Evolutionary conservation across 75 land plant species (phyloP), one percentile per base, ranked within the genome.

Genomic region (Picea sitchensis): DNA sequence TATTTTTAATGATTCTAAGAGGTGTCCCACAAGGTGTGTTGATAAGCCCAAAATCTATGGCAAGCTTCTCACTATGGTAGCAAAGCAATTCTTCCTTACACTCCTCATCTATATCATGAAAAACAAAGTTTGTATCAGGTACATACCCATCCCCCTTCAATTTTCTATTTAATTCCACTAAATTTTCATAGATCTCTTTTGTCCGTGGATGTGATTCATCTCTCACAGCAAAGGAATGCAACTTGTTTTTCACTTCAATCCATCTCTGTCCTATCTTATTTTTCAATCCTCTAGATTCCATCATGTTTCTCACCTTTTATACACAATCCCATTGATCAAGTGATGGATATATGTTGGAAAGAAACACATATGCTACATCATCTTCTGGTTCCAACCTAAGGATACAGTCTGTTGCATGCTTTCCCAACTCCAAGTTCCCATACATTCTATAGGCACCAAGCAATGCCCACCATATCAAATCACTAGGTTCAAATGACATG

Each of bases 191-290:
- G 11, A 84, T 83, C 34, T 87, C 86, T 5, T 30, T 44, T 44
- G 73, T 73, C 63, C 15, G 63, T 63, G 69, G 65, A 32, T 81
- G 84, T 2, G 89, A 84, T 32, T 77, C 73, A 82, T 79, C 83
- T 34, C 84, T 85, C 4, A 84, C 81, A 58, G 18, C 73, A 36
- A 87, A 87, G 21, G 51, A 56, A 69, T 71, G 63, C 65, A 87
- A 71, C 58, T 47, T 72, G 54, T 80, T 72, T 32, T 77, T 76
- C 11, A 84, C 65, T 63, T 87, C 84, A 76, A 87, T 79, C 86
- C 84, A 84, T 63, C 84, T 87, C 38, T 79, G 79, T 6, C 89
- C 86, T 60, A 85, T 79, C 17, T 3, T 77, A 61, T 87, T 87
- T 69, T 79, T 87, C 59, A 84, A 17, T 17, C 80, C 89, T 65